Evolutionary conservation across 257 asterid species (phyloP).

Genomic region (Lithospermum erythrorhizon): DNA sequence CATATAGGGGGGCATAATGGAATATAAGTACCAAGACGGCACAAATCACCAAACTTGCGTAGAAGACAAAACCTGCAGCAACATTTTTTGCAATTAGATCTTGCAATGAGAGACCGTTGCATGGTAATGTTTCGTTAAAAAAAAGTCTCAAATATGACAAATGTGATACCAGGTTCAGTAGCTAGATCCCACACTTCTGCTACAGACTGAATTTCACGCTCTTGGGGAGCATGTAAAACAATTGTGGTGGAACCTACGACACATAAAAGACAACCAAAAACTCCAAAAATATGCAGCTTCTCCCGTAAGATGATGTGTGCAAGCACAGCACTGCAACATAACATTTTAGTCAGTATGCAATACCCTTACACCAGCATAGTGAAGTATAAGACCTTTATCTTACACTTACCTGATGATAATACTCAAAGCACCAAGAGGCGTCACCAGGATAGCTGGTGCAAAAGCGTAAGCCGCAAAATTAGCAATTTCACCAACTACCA

Average conservation of each 20-base stretch:
- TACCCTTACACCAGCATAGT: conserved; percentile 8
- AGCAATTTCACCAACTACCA: conserved; percentile 96
- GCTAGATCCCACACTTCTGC: conserved; percentile 93
- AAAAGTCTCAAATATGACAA: not conserved
- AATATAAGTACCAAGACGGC: no score
- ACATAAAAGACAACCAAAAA: conserved; percentile 94
- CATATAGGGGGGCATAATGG: not conserved
- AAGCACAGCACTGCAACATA: conserved; percentile 76
- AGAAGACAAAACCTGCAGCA: no score
- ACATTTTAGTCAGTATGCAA: conserved; percentile 24
- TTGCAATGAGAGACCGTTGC: no score
- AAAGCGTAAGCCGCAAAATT: conserved; percentile 99
- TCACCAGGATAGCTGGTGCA: conserved; percentile 97
- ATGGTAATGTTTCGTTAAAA: no score
- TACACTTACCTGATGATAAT: conserved; percentile 81
- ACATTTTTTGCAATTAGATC: no score
- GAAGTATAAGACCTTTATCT: conserved; percentile 6
- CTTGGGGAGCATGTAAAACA: conserved; percentile 95
- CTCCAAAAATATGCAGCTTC: conserved; percentile 75
- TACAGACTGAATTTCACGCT: conserved; percentile 88
- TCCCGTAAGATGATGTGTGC: conserved; percentile 84
- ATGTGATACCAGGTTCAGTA: conserved; percentile 71
- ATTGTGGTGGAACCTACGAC: conserved; percentile 95
- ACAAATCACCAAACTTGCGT: no score
- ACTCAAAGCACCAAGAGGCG: conserved; percentile 99